phyloP scores from a whole-genome alignment of 495 filamentous ascomycete species.

The Aspergillus cavernicola region DNA sequence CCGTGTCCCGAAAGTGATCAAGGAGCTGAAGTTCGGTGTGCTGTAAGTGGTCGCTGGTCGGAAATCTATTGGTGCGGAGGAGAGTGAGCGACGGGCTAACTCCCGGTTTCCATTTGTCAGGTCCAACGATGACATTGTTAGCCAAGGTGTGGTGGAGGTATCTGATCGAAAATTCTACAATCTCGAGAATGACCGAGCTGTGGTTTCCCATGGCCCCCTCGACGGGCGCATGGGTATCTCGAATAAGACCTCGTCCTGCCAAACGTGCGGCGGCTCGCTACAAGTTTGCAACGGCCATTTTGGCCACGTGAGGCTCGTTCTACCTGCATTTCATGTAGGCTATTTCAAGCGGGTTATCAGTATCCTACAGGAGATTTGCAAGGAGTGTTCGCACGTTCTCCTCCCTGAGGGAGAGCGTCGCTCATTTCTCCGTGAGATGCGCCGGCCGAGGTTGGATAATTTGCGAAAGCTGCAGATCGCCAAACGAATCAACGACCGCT shows the following conservation, averaged over 20 bases:
- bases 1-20: slow-evolving; percentile 82
- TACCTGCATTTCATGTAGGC: slow-evolving; percentile 92
- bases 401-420: slow-evolving; percentile 73
- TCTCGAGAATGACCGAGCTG: slow-evolving; percentile 63
- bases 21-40: slow-evolving; percentile 89
- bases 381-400: slow-evolving; percentile 64
- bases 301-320: slow-evolving; percentile 80
- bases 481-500: slow-evolving; percentile 84
- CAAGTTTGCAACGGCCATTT: slow-evolving; percentile 91
- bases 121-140: slow-evolving; percentile 88
- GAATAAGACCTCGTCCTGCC: slow-evolving; percentile 65
- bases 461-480: slow-evolving; percentile 71
- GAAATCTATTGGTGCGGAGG: slow-evolving; percentile 9
- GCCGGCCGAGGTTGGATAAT: slow-evolving; percentile 81
- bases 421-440: slow-evolving; percentile 68
- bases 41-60: slow-evolving; percentile 51
- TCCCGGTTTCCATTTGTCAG: slow-evolving; percentile 35
- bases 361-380: slow-evolving; percentile 92
- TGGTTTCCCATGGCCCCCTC: slow-evolving; percentile 77
- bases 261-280: slow-evolving; percentile 75
- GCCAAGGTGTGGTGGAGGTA: slow-evolving; percentile 88
- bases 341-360: slow-evolving; percentile 88
- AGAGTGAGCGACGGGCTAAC: slow-evolving; percentile 5
- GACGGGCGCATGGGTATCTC: slow-evolving; percentile 89
- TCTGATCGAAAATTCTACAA: slow-evolving; percentile 89